These are phyloP conservation scores for Juncus effusus DNA, from an alignment of 176 grass and related monocot genomes.

Conservation along the genomic window DNA sequence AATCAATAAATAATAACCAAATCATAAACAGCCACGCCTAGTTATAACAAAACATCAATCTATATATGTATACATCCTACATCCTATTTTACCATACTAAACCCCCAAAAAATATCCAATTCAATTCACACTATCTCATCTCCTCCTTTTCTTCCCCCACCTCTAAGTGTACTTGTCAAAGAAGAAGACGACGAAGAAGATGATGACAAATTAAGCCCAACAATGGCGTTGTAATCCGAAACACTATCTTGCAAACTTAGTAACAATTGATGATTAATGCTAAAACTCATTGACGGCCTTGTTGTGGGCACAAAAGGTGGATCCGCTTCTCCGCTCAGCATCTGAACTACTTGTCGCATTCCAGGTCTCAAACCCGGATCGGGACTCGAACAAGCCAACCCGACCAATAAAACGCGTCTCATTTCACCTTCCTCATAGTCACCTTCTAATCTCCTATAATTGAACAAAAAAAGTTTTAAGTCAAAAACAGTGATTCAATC, in stretches of 20 bases:
- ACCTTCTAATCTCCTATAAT: slow-evolving; percentile 33
- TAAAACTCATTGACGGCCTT: slow-evolving; percentile 75
- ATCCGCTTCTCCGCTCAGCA: slow-evolving; percentile 73
- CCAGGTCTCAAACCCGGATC: slow-evolving; percentile 55
- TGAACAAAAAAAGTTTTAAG: no score
- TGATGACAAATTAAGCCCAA: slow-evolving; percentile 46
- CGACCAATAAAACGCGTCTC: slow-evolving; percentile 53
- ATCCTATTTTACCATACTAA: slow-evolving; percentile 15
- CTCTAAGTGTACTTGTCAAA: slow-evolving; percentile 51
- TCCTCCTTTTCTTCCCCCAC: slow-evolving; percentile 38
- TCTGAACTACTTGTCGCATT: slow-evolving; percentile 79
- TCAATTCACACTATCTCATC: slow-evolving; percentile 14
- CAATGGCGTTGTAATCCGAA: slow-evolving; percentile 77
- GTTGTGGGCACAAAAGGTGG: slow-evolving; percentile 72
- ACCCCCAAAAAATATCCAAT: neutral
- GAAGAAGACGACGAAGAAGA: slow-evolving; percentile 57
- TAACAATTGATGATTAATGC: slow-evolving; percentile 74
- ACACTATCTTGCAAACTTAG: slow-evolving; percentile 88
- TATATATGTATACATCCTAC: slow-evolving; percentile 54
- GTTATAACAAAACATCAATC: slow-evolving; percentile 35
- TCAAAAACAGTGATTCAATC: no score
- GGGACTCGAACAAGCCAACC: slow-evolving; percentile 75
- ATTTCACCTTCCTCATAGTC: slow-evolving; percentile 70
- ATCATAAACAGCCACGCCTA: slow-evolving; percentile 26
- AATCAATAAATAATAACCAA: slow-evolving; percentile 33